Base-by-base conservation (phyloP, 2,329 filamentous ascomycete species). In the Pseudogymnoascus sp. region DNA sequence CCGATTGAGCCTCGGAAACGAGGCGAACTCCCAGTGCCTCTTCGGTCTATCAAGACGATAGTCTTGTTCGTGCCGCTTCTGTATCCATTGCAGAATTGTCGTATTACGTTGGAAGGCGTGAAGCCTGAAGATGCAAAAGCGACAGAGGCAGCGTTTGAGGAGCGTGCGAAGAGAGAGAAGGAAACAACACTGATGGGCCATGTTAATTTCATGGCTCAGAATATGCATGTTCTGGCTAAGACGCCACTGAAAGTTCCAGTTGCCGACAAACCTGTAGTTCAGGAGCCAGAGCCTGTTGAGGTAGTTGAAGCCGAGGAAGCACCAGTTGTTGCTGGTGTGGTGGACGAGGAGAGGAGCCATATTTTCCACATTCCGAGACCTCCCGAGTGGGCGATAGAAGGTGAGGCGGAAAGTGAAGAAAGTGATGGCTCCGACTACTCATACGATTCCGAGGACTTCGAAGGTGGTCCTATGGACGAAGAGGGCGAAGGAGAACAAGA, bases 311-410 rank as follows among this genome's bases (percentile, higher is more conserved):
- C 66, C 6, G 65, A 63, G 64, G 62, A 63, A 31, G 67, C 70
- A 5, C 63, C 66, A 8, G 64, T 72, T 23, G 68, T 67, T 7
- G 66, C 72, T 11, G 65, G 65, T 0, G 43, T 70, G 14, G 71
- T 68, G 61, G 67, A 70, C 63, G 66, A 70, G 3, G 85, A 84
- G 28, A 84, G 81, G 63, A 80, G 81, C 36, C 90, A 93, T 70
- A 77, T 95, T 59, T 83, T 88, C 65, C 77, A 89, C 64, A 90
- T 95, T 62, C 84, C 88, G 9, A 81, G 90, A 6, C 91, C 91
- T 8, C 88, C 89, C 0, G 91, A 96, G 74, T 96, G 91, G 91
- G 68, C 65, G 4, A 60, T 69, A 5, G 49, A 56, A 34, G 59
- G 70, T n/a, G 65, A 70, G 75, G 75, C 78, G n/a, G 78, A 79